These are phyloP conservation scores for Kurtzmaniella cleridarum DNA, from an alignment of 805 yeast genomes.

Conservation along the genomic window DNA sequence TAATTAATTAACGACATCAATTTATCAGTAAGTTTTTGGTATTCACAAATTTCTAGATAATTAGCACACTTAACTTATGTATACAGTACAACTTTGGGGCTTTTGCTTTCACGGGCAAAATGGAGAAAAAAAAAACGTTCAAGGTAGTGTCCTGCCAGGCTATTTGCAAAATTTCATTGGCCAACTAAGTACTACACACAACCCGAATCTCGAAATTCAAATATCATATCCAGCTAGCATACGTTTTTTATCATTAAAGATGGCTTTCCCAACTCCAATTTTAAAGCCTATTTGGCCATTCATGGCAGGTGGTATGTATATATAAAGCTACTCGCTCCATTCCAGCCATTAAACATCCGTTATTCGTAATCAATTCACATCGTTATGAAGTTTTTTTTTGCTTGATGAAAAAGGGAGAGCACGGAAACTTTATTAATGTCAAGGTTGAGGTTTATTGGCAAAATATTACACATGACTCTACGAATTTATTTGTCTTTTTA, in stretches of 20 bases:
- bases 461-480: not conserved
- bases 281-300: constrained; percentile 84
- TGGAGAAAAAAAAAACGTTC: not conserved
- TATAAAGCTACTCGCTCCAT: not conserved
- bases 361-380: not conserved
- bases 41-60: no score
- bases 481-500: no score
- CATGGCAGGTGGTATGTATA: constrained; percentile 69
- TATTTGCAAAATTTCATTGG: not conserved
- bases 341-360: not conserved
- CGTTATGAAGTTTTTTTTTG: not conserved
- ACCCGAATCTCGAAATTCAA: constrained; percentile 1
- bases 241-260: constrained; percentile 8
- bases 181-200: not conserved
- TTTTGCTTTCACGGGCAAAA: not conserved
- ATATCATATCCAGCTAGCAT: not conserved
- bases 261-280: constrained; percentile 46
- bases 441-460: not conserved
- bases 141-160: not conserved
- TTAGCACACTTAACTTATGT: no score
- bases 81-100: no score
- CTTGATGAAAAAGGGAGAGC: not conserved
- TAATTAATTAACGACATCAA: no score
- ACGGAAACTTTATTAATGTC: not conserved
- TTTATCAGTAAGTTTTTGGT: no score